Evolutionary conservation across 495 filamentous ascomycete species (phyloP).

Genomic region (Stereocaulon alpinum): DNA sequence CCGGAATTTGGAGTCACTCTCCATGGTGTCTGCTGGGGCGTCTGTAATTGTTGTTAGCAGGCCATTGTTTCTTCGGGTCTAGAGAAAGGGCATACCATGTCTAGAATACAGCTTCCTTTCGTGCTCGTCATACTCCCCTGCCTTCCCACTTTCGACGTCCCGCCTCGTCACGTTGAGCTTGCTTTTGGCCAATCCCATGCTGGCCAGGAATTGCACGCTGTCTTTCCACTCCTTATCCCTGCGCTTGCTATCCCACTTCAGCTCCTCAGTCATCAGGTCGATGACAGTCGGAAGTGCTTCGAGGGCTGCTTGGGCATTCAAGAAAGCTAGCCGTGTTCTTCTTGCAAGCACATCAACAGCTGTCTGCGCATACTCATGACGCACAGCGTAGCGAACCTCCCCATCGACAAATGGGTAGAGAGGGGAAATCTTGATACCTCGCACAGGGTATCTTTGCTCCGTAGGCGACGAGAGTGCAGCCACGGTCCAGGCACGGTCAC

Average conservation of each 20-base stretch:
- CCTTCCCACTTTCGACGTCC: constrained; percentile 69
- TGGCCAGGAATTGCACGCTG: constrained; percentile 61
- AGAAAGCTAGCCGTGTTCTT: constrained; percentile 77
- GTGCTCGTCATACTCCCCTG: constrained; percentile 56
- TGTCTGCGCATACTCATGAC: constrained; percentile 91
- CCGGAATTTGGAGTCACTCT: constrained; percentile 36
- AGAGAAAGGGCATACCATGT: constrained; percentile 37
- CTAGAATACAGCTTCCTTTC: constrained; percentile 67
- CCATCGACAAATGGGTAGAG: constrained; percentile 97
- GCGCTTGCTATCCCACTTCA: constrained; percentile 67
- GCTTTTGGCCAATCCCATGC: constrained; percentile 76
- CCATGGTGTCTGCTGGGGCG: constrained; percentile 46
- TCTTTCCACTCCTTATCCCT: constrained; percentile 83
- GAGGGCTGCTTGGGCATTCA: constrained; percentile 91
- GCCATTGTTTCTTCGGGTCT: constrained; percentile 3
- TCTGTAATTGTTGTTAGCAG: constrained; percentile 34
- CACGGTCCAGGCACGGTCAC: constrained; percentile 93
- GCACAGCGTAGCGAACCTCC: constrained; percentile 81
- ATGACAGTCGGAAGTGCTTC: constrained; percentile 84
- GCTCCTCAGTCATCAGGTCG: constrained; percentile 84
- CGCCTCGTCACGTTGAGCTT: constrained; percentile 60
- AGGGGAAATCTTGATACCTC: constrained; percentile 68
- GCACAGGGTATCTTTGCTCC: constrained; percentile 72
- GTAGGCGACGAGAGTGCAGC: constrained; percentile 76
- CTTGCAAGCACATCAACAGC: constrained; percentile 85